phyloP scores from a whole-genome alignment of 169 alveolate genomes.

The Eimeria falciformis region DNA sequence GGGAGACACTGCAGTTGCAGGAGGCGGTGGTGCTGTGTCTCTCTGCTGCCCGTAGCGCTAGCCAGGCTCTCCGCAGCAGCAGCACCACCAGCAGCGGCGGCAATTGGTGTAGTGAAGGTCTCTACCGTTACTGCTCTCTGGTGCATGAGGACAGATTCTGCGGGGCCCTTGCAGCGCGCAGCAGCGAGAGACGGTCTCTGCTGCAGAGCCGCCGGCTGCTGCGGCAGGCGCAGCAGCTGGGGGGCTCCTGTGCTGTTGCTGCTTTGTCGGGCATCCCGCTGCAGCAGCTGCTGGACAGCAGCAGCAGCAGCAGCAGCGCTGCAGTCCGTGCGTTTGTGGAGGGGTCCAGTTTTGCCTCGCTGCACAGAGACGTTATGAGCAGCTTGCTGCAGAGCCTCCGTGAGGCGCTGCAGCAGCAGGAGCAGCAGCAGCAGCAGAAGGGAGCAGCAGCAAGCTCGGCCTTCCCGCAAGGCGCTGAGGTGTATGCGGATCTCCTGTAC shows the following conservation, averaged over 20 bases:
- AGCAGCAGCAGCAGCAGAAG: constrained; percentile 62
- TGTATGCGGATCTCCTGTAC: constrained; percentile 67
- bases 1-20: constrained; percentile 69
- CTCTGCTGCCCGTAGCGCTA: constrained; percentile 46
- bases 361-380: constrained; percentile 72
- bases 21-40: constrained; percentile 52
- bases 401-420: constrained; percentile 67
- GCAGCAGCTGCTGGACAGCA: constrained; percentile 18
- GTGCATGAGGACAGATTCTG: constrained; percentile 46
- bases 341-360: constrained; percentile 51
- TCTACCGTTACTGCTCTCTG: constrained; percentile 52
- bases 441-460: constrained; percentile 40
- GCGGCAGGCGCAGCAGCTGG: constrained; percentile 74
- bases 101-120: constrained; percentile 25
- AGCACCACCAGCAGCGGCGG: constrained; percentile 41
- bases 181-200: constrained; percentile 73
- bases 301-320: constrained; percentile 19
- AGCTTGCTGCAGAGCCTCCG: constrained; percentile 49
- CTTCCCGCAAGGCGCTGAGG: constrained; percentile 16
- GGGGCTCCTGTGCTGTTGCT: constrained; percentile 69
- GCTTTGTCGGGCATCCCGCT: constrained; percentile 53
- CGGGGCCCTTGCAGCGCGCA: constrained; percentile 77
- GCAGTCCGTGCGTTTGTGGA: constrained; percentile 27
- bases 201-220: constrained; percentile 74
- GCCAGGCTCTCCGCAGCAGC: constrained; percentile 8